Evolutionary conservation across 2,329 filamentous ascomycete species (phyloP).

Genomic region (Fusarium staphyleae): DNA sequence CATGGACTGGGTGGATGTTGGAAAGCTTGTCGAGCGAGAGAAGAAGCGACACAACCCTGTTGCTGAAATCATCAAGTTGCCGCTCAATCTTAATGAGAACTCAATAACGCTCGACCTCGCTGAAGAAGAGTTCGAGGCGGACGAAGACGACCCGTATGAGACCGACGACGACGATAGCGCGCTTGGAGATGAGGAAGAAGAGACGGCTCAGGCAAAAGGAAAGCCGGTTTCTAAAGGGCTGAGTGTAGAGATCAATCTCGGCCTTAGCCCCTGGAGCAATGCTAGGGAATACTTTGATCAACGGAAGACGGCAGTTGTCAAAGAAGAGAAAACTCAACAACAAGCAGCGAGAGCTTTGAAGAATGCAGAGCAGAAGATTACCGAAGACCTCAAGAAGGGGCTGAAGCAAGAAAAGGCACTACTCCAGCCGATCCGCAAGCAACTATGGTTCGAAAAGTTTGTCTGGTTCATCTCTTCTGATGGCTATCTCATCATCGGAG

Average conservation of each 20-base stretch:
- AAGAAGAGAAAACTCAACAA: constrained; percentile 84
- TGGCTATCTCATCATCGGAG: constrained; percentile 89
- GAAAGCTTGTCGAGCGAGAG: constrained; percentile 85
- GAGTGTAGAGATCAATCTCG: constrained; percentile 83
- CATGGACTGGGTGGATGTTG: constrained; percentile 98
- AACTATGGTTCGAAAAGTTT: constrained; percentile 98
- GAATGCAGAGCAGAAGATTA: constrained; percentile 88
- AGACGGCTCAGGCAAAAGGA: constrained; percentile 45
- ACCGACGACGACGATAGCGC: constrained; percentile 68
- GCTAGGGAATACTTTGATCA: constrained; percentile 92
- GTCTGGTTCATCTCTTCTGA: constrained; percentile 95
- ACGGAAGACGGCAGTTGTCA: constrained; percentile 81
- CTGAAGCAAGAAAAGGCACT: constrained; percentile 92
- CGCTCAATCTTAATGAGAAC: constrained; percentile 89
- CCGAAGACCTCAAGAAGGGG: constrained; percentile 82
- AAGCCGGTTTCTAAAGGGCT: constrained; percentile 63
- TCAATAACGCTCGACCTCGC: constrained; percentile 80
- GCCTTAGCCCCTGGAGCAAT: constrained; percentile 84
- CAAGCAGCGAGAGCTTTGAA: constrained; percentile 85
- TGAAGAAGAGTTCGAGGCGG: constrained; percentile 71
- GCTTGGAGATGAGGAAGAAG: constrained; percentile 45
- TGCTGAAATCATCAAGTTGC: constrained; percentile 84
- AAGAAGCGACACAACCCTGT: constrained; percentile 83
- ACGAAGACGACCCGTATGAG: constrained; percentile 65
- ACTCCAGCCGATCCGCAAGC: constrained; percentile 80